Conservation (phyloP, 2,329 filamentous ascomycete species). For the Mycosphaerella arachidis region DNA sequence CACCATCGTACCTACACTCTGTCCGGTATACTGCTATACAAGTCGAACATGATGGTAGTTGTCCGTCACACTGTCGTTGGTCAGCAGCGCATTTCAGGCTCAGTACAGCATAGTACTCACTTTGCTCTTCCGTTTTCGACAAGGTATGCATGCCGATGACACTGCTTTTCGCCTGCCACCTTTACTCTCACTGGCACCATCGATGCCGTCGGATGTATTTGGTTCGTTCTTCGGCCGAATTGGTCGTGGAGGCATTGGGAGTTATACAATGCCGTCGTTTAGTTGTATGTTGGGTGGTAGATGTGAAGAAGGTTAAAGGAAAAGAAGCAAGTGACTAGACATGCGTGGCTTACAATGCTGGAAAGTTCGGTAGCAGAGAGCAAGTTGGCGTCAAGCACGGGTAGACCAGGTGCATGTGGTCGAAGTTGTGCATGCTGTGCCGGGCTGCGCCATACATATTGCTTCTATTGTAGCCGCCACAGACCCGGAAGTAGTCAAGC, state of each 20-base stretch:
- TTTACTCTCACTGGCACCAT: slow-evolving; percentile 27
- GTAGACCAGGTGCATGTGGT: slow-evolving; percentile 2
- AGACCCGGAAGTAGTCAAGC: slow-evolving; percentile 1
- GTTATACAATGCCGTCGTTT: slow-evolving; percentile 3
- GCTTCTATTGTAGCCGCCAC: slow-evolving; percentile 13
- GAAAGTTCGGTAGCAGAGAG: slow-evolving; percentile 15
- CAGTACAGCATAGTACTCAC: slow-evolving; percentile 25
- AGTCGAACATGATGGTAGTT: slow-evolving; percentile 46
- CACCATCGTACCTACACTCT: slow-evolving; percentile 47
- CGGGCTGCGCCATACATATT: slow-evolving; percentile 12
- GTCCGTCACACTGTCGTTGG: slow-evolving; percentile 45
- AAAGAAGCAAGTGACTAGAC: slow-evolving; percentile 6
- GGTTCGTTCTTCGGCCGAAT: slow-evolving; percentile 32
- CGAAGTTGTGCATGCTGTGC: slow-evolving; percentile 5
- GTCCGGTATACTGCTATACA: slow-evolving; percentile 50
- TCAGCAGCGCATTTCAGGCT: slow-evolving; percentile 1
- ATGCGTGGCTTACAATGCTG: slow-evolving; percentile 14
- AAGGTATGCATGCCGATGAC: slow-evolving; percentile 46
- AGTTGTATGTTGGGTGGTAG: slow-evolving; percentile 1
- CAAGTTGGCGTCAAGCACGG: slow-evolving; percentile 4
- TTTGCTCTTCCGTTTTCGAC: slow-evolving; percentile 49
- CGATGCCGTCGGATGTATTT: slow-evolving; percentile 17
- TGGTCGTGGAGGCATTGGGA: slow-evolving; percentile 31
- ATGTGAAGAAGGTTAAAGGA: not conserved
- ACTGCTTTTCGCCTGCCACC: slow-evolving; percentile 35